Base-by-base conservation (phyloP, 2,329 filamentous ascomycete genomes). In the Cladosporium sp. region DNA sequence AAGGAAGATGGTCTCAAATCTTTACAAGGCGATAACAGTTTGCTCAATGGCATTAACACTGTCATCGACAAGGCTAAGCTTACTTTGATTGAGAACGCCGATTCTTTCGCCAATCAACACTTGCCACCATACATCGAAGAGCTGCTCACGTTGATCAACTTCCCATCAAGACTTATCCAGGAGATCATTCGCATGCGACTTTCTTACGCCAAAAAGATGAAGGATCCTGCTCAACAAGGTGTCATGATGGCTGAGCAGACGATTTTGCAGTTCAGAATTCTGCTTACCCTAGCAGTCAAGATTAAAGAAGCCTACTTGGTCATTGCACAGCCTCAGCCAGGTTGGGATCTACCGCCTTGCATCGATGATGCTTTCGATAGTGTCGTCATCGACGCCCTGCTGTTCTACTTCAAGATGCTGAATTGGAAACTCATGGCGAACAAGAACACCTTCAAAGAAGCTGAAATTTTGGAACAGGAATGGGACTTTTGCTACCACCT, bases 391-490 rank as follows among this genome's bases (percentile, higher is more conserved):
- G 94, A 97, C 73, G 93, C 94, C 0, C 83, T 99, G 71, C 96
- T 94, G 77, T 98, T 97, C 78, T 99, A 99, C 79, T 99, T 99
- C 84, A 95, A 94, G 77, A 93, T 99, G 86, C 83, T 99, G 53
- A 97, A 98, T 76, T 98, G 93, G 92, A 98, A 98, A 78, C 83
- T 99, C 62, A 93, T 91, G 72, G 92, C 93, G 65, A 98, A 98
- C 82, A 98, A 97, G 78, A 99, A 98, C 80, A 97, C 93, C 0
- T 99, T 99, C 85, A 98, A 98, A 76, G 95, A 99, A 78, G 95
- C 95, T 7, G 95, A 99, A 82, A 90, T 99, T 69, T 81, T 99
- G 57, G 96, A 97, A 76, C 93, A 97, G 73, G 95, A 99, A 79
- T 99, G 95, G 95, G 92, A 93, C 65, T 98, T 98, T 74, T 96